Percentiles rank a stretch among this genome's conserved stretches.
These are phyloP conservation scores for Cyphellophora europaea DNA, from an alignment of 2,329 filamentous ascomycete genomes.

Conservation along the genomic window DNA sequence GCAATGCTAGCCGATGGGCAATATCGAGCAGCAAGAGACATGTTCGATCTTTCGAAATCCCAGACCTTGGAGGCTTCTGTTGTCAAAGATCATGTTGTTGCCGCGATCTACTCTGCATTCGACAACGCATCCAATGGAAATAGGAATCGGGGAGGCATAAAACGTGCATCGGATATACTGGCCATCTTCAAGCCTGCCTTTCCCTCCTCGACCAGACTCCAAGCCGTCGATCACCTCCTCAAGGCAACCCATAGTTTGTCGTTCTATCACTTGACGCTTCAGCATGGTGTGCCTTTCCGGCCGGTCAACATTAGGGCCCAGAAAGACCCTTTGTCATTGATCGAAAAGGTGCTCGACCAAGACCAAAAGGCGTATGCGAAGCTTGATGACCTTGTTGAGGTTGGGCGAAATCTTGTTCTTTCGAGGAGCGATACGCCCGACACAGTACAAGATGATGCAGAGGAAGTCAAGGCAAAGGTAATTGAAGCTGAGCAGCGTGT, in stretches of 20 bases:
- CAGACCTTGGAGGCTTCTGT: slow-evolving; percentile 32
- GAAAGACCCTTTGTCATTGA: slow-evolving; percentile 48
- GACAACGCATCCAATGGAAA: slow-evolving; percentile 60
- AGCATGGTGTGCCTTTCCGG: slow-evolving; percentile 57
- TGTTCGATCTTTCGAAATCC: slow-evolving; percentile 25
- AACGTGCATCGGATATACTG: slow-evolving; percentile 47
- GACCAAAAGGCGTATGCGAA: slow-evolving; percentile 54
- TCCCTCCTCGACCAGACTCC: slow-evolving; percentile 28
- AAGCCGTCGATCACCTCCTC: slow-evolving; percentile 44
- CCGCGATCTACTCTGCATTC: slow-evolving; percentile 46
- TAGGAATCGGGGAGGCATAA: slow-evolving; percentile 52
- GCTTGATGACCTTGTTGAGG: slow-evolving; percentile 53
- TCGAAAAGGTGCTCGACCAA: slow-evolving; percentile 53
- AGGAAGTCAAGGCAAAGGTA: slow-evolving; percentile 7
- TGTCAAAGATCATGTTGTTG: slow-evolving; percentile 44
- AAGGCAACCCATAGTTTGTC: slow-evolving; percentile 55
- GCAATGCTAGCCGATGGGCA: slow-evolving; percentile 41
- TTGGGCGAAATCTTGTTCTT: slow-evolving; percentile 49
- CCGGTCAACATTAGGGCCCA: slow-evolving; percentile 58
- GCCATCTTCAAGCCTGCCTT: slow-evolving; percentile 34
- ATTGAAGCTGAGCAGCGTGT: slow-evolving; percentile 36
- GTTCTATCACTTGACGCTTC: slow-evolving; percentile 54
- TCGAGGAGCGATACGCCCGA: slow-evolving; percentile 17
- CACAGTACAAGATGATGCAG: too few relatives aligned
- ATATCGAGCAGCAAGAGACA: slow-evolving; percentile 31